Base-by-base conservation (phyloP, 768 basidiomycete genomes). In the Pulveroboletus sp. region DNA sequence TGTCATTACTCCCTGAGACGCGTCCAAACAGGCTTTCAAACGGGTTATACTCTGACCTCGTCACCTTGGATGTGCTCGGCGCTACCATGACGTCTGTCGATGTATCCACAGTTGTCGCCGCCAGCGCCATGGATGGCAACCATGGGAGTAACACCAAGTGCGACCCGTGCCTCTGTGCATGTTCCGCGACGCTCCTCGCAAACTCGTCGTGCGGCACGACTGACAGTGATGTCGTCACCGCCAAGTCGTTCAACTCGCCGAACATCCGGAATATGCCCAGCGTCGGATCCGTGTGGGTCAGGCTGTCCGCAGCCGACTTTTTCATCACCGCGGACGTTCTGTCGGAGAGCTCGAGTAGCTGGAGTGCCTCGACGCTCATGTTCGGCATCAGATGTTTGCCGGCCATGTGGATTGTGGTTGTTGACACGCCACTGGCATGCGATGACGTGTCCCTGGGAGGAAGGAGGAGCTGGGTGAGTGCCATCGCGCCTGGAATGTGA, bases 401-500 rank as follows among this genome's bases (percentile, higher is more conserved):
- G 6, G 35, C 16, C 12, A 38, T 21, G 2, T 45, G 31, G 7
- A 33, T 29, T 21, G 16, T 41, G 12, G 64, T 57, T 6, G 48
- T 31, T 27, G 66, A 55, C 17, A 21, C 23, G 32, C 35, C 35
- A n/a, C n/a, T n/a, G n/a, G n/a, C n/a, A 24, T 49, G 50, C 0
- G 50, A 50, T 7, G 29, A 40, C 12, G 13, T 5, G 1, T 47
- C 27, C 7, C 63, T 57, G 0, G 68, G 63, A 1, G 75, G 68
- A 21, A 84, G 84, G 35, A 97, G 72, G 47, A 97, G 81, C 60
- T 94, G 88, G 0, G 89, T 82, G 47, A 99, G 72, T 1, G 90
- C 81, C 92, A 99, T 94, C 68, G 91, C 84, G 8, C 87, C 81
- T 0, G 94, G 86, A 1, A 98, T 65, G 63, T 94, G 90, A 58